Base-by-base conservation (phyloP, 2,329 filamentous ascomycete species). In the Claviceps sp. region DNA sequence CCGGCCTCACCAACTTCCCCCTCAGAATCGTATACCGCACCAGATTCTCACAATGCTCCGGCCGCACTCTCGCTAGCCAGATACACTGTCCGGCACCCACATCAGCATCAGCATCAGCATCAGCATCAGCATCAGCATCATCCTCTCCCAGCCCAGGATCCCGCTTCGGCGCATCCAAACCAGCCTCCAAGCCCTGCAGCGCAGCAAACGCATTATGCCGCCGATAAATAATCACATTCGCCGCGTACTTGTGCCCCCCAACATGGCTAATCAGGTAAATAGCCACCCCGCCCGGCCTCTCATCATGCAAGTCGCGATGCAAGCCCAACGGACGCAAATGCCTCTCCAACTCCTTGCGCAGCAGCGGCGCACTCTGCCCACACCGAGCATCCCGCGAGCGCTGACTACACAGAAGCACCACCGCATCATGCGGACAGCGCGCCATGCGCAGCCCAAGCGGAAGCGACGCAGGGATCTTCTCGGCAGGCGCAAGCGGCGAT, bases 201-300 rank as follows among this genome's bases (percentile, higher is more conserved):
- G 29, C 29, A 11, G 29, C 77, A 60, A 79, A 81, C 1, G 78
- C 73, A 59, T 80, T 72, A 6, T 71, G 73, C 50, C 77, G 76
- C 9, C 93, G 79, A 66, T 98, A 97, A 1, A 98, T 75, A 73
- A 98, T 86, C 59, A 97, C 81, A 61, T 98, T 98, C 29, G 93
- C 93, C 46, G 84, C 83, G 70, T 95, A 97, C 71, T 96, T 96
- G 73, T 98, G 93, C 0, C 93, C 93, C 29, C 93, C 93, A 2
- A 96, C 89, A 63, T 98, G 93, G 58, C 83, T 91, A 63, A 97
- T 94, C 64, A 96, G 97, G 70, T 95, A 95, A 57, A 98, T 87
- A 0, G 88, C 91, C 5, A 96, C 91, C 13, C 93, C 93, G 11
- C 91, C 91, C 0, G 90, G 88, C 53, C 93, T 73, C 66, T 89